phyloP scores from a whole-genome alignment of 495 filamentous ascomycete genomes.

The Trypethelium eluteriae region DNA sequence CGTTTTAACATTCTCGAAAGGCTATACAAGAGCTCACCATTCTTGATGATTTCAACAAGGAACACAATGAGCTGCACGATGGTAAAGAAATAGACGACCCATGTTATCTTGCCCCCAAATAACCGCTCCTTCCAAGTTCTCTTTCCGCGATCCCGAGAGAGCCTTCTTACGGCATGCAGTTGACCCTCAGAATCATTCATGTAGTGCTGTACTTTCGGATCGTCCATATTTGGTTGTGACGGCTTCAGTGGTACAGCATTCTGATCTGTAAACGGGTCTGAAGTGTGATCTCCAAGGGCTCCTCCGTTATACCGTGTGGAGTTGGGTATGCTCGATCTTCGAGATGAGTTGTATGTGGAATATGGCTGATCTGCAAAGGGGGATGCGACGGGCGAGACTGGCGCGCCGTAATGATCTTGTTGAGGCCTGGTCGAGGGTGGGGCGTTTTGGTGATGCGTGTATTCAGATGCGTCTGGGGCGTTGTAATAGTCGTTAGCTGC shows the following conservation, averaged over 20 bases:
- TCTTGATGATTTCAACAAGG: slow-evolving; percentile 77
- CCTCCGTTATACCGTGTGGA: slow-evolving; percentile 48
- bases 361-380: slow-evolving; percentile 39
- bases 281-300: slow-evolving; percentile 34
- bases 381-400: slow-evolving; percentile 15
- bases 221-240: slow-evolving; percentile 29
- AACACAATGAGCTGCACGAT: slow-evolving; percentile 77
- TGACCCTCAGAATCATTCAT: slow-evolving; percentile 27
- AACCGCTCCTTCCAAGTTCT: slow-evolving; percentile 41
- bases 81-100: slow-evolving; percentile 76
- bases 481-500: slow-evolving; percentile 20
- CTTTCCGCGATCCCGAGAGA: slow-evolving; percentile 41
- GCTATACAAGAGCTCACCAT: slow-evolving; percentile 46
- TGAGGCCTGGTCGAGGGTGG: slow-evolving; percentile 18
- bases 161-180: slow-evolving; percentile 40
- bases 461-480: background rate
- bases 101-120: slow-evolving; percentile 59
- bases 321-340: slow-evolving; percentile 42
- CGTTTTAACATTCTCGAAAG: slow-evolving; percentile 14
- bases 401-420: slow-evolving; percentile 38
- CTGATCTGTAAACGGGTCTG: slow-evolving; percentile 50
- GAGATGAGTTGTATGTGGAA: slow-evolving; percentile 50
- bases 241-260: slow-evolving; percentile 55
- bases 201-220: slow-evolving; percentile 25
- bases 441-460: slow-evolving; percentile 24